Base-by-base conservation (phyloP, 768 basidiomycete genomes). In the Galerina marginata region DNA sequence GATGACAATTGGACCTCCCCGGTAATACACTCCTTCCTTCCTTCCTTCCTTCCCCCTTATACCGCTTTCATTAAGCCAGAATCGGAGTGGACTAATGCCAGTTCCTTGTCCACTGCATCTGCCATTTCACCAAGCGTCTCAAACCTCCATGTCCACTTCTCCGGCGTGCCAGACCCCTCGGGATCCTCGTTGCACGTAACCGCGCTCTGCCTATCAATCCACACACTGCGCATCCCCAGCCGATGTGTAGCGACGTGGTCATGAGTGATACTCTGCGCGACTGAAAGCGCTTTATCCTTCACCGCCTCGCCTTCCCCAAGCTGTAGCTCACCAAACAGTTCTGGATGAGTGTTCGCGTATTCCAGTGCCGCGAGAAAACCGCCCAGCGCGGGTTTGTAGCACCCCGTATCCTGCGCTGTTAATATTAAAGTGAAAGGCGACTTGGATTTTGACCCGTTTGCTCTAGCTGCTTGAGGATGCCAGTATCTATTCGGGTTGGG, bases 371-470 rank as follows among this genome's bases (percentile, higher is more conserved):
- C 75, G 53, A 77, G 67, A 70, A 88, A 86, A 54, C 85, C 86
- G 9, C 77, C 79, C 6, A 80, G 76, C 6, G 83, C 81, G 20
- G 89, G 91, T 69, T 92, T 92, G 74, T 91, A 92, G 38, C 83
- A 84, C n/a, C 84, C 83, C 4, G 84, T 81, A 62, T 90, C 89
- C 69, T 92, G 84, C 5, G 91, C 90, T 7, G 90, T 92, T 65
- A 89, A 75, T 56, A 90, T 76, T 53, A 86, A 78, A 26, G 85
- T 82, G 72, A 92, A 92, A 1, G 86, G 81, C 25, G 89, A 89
- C 50, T 76, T 74, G 6, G 80, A 79, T 33, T 70, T 69, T 4
- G 76, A 33, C 29, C 29, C 29, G 29, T 33, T 33, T 33, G 29
- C 29, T 7, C 4, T 71, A 0, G 76, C 77, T 38, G 72, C 67